Conservation (phyloP, 345 rosid species). For the Camelina neglecta region DNA sequence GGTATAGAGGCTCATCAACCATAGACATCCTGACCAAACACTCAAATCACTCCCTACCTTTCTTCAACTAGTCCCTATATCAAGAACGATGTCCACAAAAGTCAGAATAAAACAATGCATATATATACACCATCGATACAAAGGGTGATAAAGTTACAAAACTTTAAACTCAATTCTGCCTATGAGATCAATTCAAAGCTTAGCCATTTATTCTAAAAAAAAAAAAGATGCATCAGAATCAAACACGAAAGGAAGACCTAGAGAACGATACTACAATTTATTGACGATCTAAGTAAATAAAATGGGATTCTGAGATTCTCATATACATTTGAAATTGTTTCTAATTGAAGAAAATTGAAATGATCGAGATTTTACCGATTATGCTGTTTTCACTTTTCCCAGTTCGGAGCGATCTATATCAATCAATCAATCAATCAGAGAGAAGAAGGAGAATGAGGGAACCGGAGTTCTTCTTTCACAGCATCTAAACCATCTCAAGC, state of each 20-base stretch:
- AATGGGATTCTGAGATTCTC: not conserved
- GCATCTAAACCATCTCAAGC: not conserved
- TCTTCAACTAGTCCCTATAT: no score
- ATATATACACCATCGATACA: not conserved
- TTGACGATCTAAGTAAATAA: not conserved
- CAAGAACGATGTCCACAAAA: not conserved
- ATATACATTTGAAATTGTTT: not conserved
- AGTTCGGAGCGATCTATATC: constrained; percentile 11
- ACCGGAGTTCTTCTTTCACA: not conserved
- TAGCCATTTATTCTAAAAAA: not conserved
- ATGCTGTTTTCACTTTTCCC: constrained; percentile 1
- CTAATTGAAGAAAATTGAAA: not conserved
- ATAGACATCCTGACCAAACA: constrained; percentile 52
- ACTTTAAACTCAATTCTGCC: not conserved
- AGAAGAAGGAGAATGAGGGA: not conserved
- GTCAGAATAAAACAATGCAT: not conserved
- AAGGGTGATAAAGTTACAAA: not conserved
- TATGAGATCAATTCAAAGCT: not conserved
- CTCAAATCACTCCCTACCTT: not conserved
- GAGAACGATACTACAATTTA: not conserved
- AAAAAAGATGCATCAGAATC: no score
- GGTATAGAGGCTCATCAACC: constrained; percentile 78
- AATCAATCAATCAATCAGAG: not conserved
- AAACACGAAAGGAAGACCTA: constrained; percentile 25
- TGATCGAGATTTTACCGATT: constrained; percentile 31